Evolutionary conservation across 768 basidiomycete species (phyloP).

Genomic region (Leccinum olivaceopallidum): DNA sequence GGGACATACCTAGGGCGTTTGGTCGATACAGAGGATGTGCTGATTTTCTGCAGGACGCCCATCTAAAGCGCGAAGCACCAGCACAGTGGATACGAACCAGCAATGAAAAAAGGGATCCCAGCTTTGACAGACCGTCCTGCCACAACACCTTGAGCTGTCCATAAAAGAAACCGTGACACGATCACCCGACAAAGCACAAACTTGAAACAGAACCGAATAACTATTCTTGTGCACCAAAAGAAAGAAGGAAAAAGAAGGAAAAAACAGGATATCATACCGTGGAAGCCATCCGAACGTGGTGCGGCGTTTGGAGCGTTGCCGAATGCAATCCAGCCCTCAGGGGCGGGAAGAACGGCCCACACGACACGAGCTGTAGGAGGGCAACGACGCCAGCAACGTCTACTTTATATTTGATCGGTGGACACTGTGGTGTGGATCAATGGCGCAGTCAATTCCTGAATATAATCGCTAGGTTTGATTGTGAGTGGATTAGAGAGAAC

Average conservation of each 20-base stretch:
- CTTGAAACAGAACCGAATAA: background rate
- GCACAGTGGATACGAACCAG: no score
- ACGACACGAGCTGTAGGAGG: conserved; percentile 57
- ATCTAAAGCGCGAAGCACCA: conserved; percentile 41
- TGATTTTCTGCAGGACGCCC: conserved; percentile 69
- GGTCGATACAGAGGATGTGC: conserved; percentile 42
- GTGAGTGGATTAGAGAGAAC: conserved; percentile 1
- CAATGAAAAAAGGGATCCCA: no score
- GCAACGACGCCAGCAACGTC: conserved; percentile 59
- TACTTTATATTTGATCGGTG: conserved; percentile 33
- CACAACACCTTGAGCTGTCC: no score
- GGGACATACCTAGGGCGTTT: conserved; percentile 71
- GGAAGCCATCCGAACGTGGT: conserved; percentile 49
- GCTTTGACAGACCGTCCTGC: no score
- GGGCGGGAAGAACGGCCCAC: conserved; percentile 83
- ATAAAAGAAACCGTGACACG: background rate
- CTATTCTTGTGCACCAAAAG: background rate
- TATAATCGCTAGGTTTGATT: conserved; percentile 4
- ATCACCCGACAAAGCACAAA: background rate
- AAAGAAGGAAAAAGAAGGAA: background rate
- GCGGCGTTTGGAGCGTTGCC: conserved; percentile 52
- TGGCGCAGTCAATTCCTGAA: conserved; percentile 25
- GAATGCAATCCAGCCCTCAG: conserved; percentile 64
- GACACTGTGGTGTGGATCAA: conserved; percentile 22
- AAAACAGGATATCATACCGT: conserved; percentile 56